Evolutionary conservation across 768 basidiomycete genomes (phyloP).

Genomic region (Lentinula boryana): DNA sequence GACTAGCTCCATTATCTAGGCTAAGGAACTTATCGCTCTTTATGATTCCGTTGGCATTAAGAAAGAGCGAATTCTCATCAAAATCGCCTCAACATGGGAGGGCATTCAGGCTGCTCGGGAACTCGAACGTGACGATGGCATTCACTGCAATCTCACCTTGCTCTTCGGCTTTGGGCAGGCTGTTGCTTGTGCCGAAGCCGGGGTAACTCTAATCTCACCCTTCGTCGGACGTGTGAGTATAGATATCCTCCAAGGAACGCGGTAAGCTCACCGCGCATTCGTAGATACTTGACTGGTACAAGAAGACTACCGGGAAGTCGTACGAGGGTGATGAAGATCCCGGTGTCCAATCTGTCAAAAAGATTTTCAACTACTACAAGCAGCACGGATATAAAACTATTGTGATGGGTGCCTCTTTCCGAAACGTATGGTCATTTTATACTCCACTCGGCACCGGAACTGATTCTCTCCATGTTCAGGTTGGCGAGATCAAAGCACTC

Average conservation of each 20-base stretch:
- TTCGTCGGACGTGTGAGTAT: constrained; percentile 91
- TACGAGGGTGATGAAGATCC: constrained; percentile 93
- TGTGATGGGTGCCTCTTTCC: constrained; percentile 99
- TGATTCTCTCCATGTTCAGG: constrained; percentile 29
- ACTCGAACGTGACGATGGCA: constrained; percentile 86
- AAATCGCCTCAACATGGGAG: constrained; percentile 99
- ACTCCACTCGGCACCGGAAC: not conserved
- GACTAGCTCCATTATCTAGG: constrained; percentile 28
- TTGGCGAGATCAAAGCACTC: constrained; percentile 88
- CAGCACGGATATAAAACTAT: constrained; percentile 98
- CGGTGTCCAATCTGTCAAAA: constrained; percentile 92
- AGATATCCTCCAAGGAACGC: constrained; percentile 9
- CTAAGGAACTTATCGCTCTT: constrained; percentile 84
- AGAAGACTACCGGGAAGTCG: constrained; percentile 80
- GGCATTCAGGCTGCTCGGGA: constrained; percentile 98
- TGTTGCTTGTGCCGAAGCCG: constrained; percentile 97
- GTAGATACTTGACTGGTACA: constrained; percentile 99
- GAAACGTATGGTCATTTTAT: constrained; percentile 61
- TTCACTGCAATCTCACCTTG: constrained; percentile 99
- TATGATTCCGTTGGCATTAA: constrained; percentile 92
- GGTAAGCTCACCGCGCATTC: constrained; percentile 10
- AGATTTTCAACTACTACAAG: constrained; percentile 99
- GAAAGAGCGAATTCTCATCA: constrained; percentile 95
- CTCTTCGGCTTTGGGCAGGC: constrained; percentile 99
- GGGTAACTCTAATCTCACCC: constrained; percentile 97